Base-by-base conservation (phyloP, 2,329 filamentous ascomycete genomes). In the Colletotrichum agaves region DNA sequence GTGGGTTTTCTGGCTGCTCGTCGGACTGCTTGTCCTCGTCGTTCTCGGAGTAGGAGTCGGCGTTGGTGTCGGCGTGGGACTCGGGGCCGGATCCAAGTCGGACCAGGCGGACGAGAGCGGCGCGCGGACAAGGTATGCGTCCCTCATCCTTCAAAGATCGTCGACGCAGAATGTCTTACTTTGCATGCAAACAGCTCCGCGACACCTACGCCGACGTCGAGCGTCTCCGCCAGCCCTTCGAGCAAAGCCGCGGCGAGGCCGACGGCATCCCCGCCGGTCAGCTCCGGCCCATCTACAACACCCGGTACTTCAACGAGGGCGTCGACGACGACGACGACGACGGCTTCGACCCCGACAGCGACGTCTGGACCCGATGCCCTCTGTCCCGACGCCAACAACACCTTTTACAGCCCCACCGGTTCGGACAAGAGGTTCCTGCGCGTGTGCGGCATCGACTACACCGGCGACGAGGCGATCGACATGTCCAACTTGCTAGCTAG, bases 371-470 rank as follows among this genome's bases (percentile, higher is more conserved):
- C 71, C 5, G 72, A 74, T 4, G 73, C 75, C 31, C 75, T 78
- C 52, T 85, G 83, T 59, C 82, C 83, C 0, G 76, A 75, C 1
- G 76, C 79, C 13, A 83, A 84, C 71, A 79, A 80, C 60, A 84
- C 82, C 1, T 71, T 77, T n/a, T 84, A 81, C 70, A 59, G 74
- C 23, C 81, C 82, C 1, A 78, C 80, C 1, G 76, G 77, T 8
- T 80, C 80, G 3, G 72, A 77, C 7, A 80, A 79, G 68, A 73
- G 66, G 8, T 85, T 85, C 74, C 70, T 80, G 21, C 82, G 80
- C 6, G 59, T 81, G 17, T 85, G 83, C 72, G 83, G 81, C 33
- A 72, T 84, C 61, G 83, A 85, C 73, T 84, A 81, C 71, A 78
- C 74, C 67, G 77, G 78, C n/a, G 72, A 69, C 17, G 72, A 73